These are phyloP conservation scores for Neurospora sp. DNA, from an alignment of 2,329 filamentous ascomycete species.

Conservation along the genomic window DNA sequence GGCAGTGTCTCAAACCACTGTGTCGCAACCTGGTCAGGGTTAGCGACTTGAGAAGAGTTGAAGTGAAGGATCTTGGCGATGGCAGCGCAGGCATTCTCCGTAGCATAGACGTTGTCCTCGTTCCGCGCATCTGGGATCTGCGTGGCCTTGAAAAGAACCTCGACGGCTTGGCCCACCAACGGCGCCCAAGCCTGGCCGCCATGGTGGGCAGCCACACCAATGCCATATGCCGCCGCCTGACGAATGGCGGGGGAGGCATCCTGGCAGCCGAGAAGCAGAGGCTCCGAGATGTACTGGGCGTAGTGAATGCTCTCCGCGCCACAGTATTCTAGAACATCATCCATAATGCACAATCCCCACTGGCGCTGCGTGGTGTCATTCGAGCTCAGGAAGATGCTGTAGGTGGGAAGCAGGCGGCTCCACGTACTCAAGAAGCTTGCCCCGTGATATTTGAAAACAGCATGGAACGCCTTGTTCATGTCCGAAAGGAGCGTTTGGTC, in stretches of 20 bases:
- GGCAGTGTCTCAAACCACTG: constrained; percentile 89
- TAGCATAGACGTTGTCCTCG: constrained; percentile 93
- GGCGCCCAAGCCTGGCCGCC: constrained; percentile 80
- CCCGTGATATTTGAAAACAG: constrained; percentile 95
- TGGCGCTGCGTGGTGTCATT: constrained; percentile 84
- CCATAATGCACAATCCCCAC: constrained; percentile 98
- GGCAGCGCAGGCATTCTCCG: constrained; percentile 91
- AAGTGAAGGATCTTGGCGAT: constrained; percentile 96
- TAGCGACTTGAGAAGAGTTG: constrained; percentile 67
- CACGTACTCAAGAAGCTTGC: constrained; percentile 75
- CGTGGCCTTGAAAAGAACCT: constrained; percentile 75
- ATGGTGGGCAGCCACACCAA: constrained; percentile 89
- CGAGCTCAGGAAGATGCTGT: constrained; percentile 75
- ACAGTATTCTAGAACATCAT: constrained; percentile 96
- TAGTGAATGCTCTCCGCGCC: constrained; percentile 82
- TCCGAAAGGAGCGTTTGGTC: constrained; percentile 94
- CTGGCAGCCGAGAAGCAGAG: constrained; percentile 75
- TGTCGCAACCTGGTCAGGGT: constrained; percentile 65
- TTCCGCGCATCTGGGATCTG: constrained; percentile 71
- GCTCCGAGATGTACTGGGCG: constrained; percentile 74
- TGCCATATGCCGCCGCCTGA: constrained; percentile 91
- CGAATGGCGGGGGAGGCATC: constrained; percentile 84
- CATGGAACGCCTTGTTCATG: constrained; percentile 99
- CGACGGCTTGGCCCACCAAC: constrained; percentile 72
- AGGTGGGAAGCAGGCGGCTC: constrained; percentile 77